These are phyloP conservation scores for Sapria himalayana DNA, from an alignment of 345 rosid species.

Conservation along the genomic window DNA sequence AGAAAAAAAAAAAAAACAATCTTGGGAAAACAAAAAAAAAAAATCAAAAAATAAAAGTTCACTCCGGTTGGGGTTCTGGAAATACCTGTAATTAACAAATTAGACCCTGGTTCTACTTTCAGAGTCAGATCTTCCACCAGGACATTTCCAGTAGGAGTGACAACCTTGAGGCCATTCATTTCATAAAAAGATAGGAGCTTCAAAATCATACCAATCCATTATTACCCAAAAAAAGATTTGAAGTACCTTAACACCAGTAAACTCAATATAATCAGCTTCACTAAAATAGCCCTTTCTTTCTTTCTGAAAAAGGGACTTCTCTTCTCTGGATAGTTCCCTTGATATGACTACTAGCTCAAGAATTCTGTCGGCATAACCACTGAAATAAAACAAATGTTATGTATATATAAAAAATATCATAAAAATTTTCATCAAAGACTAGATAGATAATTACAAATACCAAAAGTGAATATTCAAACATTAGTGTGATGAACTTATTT, in stretches of 20 bases:
- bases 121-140: constrained; percentile 83
- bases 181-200: constrained; percentile 7
- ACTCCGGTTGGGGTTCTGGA: too few species aligned
- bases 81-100: constrained; percentile 95
- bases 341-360: constrained; percentile 71
- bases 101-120: constrained; percentile 78
- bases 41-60: constrained; percentile 3
- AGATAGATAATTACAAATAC: too few species aligned
- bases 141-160: constrained; percentile 79
- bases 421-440: too few species aligned
- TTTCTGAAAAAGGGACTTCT: constrained; percentile 40
- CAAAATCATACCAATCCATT: constrained; percentile 2
- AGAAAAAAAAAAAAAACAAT: constrained; percentile 1
- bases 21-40: background rate
- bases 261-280: constrained; percentile 80
- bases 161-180: constrained; percentile 40
- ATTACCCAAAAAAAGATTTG: constrained; percentile 9
- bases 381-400: constrained; percentile 14
- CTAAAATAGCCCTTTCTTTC: constrained; percentile 54
- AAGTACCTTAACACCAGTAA: constrained; percentile 83
- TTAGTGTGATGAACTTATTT: too few species aligned
- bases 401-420: constrained; percentile 6
- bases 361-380: constrained; percentile 98
- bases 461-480: too few species aligned
- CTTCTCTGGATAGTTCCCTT: constrained; percentile 54